Evolutionary conservation across 176 grass and related monocot species (phyloP), one percentile per base, ranked within the genome.

Genomic region (Lolium rigidum): DNA sequence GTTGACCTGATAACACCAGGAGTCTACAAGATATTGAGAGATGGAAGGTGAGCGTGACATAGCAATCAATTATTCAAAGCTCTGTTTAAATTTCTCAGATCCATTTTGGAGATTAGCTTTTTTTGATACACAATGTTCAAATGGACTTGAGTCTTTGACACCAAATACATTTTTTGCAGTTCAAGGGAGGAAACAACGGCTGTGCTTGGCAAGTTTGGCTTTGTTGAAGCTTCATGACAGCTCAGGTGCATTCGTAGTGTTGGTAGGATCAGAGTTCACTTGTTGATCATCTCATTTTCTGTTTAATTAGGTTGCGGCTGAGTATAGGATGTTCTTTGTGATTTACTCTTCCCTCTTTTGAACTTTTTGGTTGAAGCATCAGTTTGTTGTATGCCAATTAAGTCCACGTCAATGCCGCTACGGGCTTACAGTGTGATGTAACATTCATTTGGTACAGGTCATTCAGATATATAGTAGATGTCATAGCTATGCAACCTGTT

Each of bases 21-120:
- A 76, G 56, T 88, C 10, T 99, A 92, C 90, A 99, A 88, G 86
- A 94, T 99, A 86, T 7, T 99, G 57, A 92, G 97, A 88, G 83
- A 88, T 87, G 94, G 94, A 94, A 99, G 94, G 94, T 98, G 91
- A 87, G 63, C 65, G 11, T 18, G 10, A 4, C 2, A 18, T 31
- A 52, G 51, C 48, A 50, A 66, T 74, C n/a, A 15, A 49, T 25
- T 72, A 51, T 26, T 75, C 14, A 28, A 41, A 84, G 10, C 35
- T 63, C 39, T 73, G 5, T 16, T 57, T 74, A 60, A 86, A 50
- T 67, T 12, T 21, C 11, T 78, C 13, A 58, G 31, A 35, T 35
- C 2, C 2, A 35, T 35, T 35, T 35, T 35, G 31, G 1, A 35
- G 31, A 35, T 35, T 3, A 35, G 31, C 31, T 35, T 35, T 35